These are phyloP conservation scores for Termitomyces sp. DNA, from an alignment of 768 basidiomycete species.

Conservation along the genomic window DNA sequence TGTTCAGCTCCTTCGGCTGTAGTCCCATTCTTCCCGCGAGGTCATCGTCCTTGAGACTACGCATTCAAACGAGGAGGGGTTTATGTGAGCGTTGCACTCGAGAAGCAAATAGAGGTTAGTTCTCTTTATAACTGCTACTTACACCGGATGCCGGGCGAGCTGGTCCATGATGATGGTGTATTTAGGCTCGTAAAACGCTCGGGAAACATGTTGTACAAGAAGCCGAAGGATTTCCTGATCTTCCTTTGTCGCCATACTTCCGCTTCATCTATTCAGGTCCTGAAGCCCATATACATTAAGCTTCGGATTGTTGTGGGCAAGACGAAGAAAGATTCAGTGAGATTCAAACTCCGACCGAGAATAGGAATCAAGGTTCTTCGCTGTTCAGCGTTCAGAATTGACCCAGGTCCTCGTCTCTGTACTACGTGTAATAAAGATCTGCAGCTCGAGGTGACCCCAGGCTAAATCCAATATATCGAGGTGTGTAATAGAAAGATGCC, in stretches of 20 bases:
- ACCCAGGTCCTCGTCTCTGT: too few species aligned
- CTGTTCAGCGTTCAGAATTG: too few species aligned
- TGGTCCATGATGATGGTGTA: slow-evolving; percentile 92
- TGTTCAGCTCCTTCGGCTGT: slow-evolving; percentile 86
- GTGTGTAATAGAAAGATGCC: too few species aligned
- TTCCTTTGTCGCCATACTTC: slow-evolving; percentile 46
- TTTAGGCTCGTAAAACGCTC: slow-evolving; percentile 93
- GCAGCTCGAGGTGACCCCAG: too few species aligned
- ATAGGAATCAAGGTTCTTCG: too few species aligned
- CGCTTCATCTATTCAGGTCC: background rate
- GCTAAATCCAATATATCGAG: too few species aligned
- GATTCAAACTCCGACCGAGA: too few species aligned
- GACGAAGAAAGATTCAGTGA: background rate
- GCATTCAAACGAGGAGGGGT: slow-evolving; percentile 19
- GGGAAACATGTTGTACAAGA: slow-evolving; percentile 89
- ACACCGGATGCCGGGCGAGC: slow-evolving; percentile 90
- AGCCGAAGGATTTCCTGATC: slow-evolving; percentile 78
- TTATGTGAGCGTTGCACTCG: slow-evolving; percentile 16
- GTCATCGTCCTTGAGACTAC: slow-evolving; percentile 90
- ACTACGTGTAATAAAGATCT: too few species aligned
- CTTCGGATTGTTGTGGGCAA: background rate
- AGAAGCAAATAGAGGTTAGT: slow-evolving; percentile 14
- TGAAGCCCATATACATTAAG: background rate
- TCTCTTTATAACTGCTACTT: slow-evolving; percentile 45
- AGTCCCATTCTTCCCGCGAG: slow-evolving; percentile 87